Evolutionary conservation across 352 stramenopile species (phyloP).

Genomic region (Phytophthora tubulina): DNA sequence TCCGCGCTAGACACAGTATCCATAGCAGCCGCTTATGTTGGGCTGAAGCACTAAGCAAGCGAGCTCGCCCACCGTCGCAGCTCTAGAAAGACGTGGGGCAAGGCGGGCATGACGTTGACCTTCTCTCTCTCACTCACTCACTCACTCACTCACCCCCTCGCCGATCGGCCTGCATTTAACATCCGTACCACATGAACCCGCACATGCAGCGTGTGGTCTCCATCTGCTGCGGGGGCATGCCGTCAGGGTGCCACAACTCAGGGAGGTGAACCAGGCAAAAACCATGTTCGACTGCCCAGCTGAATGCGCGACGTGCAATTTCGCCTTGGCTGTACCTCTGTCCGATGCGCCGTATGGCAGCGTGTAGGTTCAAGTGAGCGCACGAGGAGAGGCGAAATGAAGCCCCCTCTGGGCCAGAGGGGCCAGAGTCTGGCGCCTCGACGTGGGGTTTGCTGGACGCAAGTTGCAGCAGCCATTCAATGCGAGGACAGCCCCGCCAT

Average conservation of each 20-base stretch:
- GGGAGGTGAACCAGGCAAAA: not conserved
- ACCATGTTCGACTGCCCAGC: not conserved
- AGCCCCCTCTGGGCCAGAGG: not conserved
- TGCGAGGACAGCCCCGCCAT: constrained; percentile 22
- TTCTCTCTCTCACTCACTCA: no score
- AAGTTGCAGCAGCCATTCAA: constrained; percentile 25
- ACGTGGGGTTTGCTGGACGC: constrained; percentile 28
- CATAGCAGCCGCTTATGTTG: not conserved
- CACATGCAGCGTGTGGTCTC: not conserved
- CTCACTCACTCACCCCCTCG: not conserved
- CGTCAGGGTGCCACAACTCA: constrained; percentile 11
- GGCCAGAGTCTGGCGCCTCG: constrained; percentile 15
- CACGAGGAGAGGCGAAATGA: constrained; percentile 8
- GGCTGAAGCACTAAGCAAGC: not conserved
- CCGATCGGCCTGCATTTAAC: not conserved
- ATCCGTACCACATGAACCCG: no score
- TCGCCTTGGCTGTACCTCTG: not conserved
- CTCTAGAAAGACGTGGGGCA: no score
- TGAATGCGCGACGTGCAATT: constrained; percentile 22
- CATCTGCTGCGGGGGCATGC: constrained; percentile 6
- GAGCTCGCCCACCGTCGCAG: no score
- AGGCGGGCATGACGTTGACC: no score
- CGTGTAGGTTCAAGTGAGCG: constrained; percentile 21
- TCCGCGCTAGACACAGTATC: not conserved
- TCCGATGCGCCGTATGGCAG: not conserved